Conservation (phyloP, 2,329 filamentous ascomycete species). For the Cercospora citrullina region DNA sequence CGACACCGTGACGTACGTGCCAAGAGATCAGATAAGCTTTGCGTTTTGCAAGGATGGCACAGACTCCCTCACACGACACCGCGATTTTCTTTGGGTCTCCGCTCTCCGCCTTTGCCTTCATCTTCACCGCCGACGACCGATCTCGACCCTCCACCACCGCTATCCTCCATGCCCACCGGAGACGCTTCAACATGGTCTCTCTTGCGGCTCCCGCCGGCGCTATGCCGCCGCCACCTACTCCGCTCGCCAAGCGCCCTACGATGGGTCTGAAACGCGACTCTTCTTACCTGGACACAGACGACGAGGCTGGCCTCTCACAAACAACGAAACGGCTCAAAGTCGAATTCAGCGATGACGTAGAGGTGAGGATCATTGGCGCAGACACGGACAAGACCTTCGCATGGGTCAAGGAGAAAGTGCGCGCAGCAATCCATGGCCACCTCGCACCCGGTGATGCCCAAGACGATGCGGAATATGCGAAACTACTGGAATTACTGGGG, state of each 20-base stretch:
- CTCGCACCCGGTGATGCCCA: slow-evolving; percentile 44
- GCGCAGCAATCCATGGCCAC: slow-evolving; percentile 48
- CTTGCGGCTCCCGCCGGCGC: slow-evolving; percentile 33
- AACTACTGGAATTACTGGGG: slow-evolving; percentile 42
- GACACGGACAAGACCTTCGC: slow-evolving; percentile 56
- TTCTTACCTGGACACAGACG: slow-evolving; percentile 41
- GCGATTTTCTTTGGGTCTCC: slow-evolving; percentile 1
- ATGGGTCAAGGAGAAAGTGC: slow-evolving; percentile 62
- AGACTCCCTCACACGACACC: slow-evolving; percentile 10
- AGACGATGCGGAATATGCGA: slow-evolving; percentile 59
- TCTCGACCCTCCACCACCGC: background rate
- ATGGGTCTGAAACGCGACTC: slow-evolving; percentile 41
- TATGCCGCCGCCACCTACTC: slow-evolving; percentile 39
- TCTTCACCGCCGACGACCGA: slow-evolving; percentile 1
- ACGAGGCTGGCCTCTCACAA: slow-evolving; percentile 38
- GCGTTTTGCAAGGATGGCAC: slow-evolving; percentile 1
- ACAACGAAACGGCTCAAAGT: slow-evolving; percentile 50
- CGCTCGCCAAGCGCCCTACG: slow-evolving; percentile 36
- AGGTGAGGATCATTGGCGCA: slow-evolving; percentile 49
- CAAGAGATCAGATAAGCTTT: background rate
- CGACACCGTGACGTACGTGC: background rate
- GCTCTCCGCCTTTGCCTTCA: background rate
- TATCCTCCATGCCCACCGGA: slow-evolving; percentile 15
- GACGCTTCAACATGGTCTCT: slow-evolving; percentile 37
- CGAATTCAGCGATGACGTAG: slow-evolving; percentile 51